These are phyloP conservation scores for Monosporozyma yasuniensis DNA, from an alignment of 805 yeast genomes.

Conservation along the genomic window DNA sequence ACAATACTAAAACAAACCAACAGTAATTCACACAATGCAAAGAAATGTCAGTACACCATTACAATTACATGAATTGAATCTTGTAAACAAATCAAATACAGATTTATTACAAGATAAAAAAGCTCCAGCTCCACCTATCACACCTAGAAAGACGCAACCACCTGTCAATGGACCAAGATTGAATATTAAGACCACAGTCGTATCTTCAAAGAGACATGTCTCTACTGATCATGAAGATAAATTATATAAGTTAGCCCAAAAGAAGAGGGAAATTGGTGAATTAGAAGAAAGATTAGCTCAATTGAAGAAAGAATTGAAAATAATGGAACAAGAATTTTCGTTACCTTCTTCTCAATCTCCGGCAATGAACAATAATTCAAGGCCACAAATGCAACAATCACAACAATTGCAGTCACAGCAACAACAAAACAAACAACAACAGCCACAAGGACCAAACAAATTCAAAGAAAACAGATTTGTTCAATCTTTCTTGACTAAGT, in stretches of 20 bases:
- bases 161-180: slow-evolving; percentile 2
- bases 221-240: slow-evolving; percentile 10
- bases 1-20: no score
- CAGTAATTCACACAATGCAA: no score
- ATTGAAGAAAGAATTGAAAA: slow-evolving; percentile 33
- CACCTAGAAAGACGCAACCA: slow-evolving; percentile 5
- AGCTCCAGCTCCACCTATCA: background rate
- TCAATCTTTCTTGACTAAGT: slow-evolving; percentile 18
- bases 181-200: background rate
- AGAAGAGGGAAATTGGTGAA: slow-evolving; percentile 46
- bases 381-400: background rate
- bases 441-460: background rate
- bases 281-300: slow-evolving; percentile 34
- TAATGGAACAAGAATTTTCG: slow-evolving; percentile 28
- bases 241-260: slow-evolving; percentile 37
- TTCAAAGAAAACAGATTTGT: slow-evolving; percentile 10
- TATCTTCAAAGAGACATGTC: slow-evolving; percentile 4
- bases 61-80: slow-evolving; percentile 19
- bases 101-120: background rate
- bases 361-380: background rate
- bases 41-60: slow-evolving; percentile 16
- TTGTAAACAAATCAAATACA: slow-evolving; percentile 16
- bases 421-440: no score
- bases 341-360: background rate
- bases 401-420: no score